These are phyloP conservation scores for Fusarium sp. DNA, from an alignment of 2,329 filamentous ascomycete species.

Conservation along the genomic window DNA sequence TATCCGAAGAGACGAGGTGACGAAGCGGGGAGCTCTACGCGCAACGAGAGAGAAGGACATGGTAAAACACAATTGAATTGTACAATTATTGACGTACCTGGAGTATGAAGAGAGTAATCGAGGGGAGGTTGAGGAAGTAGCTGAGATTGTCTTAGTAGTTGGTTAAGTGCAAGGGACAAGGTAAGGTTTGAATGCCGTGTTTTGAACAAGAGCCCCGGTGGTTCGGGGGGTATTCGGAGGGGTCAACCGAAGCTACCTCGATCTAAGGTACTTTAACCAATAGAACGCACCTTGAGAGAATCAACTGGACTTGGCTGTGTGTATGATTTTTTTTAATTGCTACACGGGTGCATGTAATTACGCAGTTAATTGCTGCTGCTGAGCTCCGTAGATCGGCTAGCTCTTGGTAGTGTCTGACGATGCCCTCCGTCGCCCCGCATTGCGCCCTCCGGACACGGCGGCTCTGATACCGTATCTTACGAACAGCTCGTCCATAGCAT, in stretches of 20 bases:
- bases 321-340: neutral
- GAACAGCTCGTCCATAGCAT: too few species aligned
- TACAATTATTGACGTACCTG: constrained; percentile 34
- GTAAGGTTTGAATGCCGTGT: constrained; percentile 24
- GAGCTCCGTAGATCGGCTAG: constrained; percentile 46
- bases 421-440: constrained; percentile 29
- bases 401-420: constrained; percentile 15
- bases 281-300: constrained; percentile 16
- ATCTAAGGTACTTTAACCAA: neutral
- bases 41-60: constrained; percentile 42
- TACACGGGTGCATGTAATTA: constrained; percentile 12
- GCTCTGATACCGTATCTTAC: neutral
- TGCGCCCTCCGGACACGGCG: constrained; percentile 37
- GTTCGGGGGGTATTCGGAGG: constrained; percentile 34
- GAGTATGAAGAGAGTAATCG: constrained; percentile 1
- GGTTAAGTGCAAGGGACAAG: constrained; percentile 15
- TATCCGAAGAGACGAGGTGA: constrained; percentile 35
- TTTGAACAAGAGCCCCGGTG: constrained; percentile 31
- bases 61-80: constrained; percentile 16
- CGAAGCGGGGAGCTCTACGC: constrained; percentile 43
- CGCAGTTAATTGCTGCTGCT: constrained; percentile 25
- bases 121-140: constrained; percentile 15
- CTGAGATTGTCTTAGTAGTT: constrained; percentile 13
- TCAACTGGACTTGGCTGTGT: constrained; percentile 5
- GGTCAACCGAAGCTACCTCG: constrained; percentile 14